Base-by-base conservation (phyloP, 129 eudicot genomes). In the Pittosporum tobira region DNA sequence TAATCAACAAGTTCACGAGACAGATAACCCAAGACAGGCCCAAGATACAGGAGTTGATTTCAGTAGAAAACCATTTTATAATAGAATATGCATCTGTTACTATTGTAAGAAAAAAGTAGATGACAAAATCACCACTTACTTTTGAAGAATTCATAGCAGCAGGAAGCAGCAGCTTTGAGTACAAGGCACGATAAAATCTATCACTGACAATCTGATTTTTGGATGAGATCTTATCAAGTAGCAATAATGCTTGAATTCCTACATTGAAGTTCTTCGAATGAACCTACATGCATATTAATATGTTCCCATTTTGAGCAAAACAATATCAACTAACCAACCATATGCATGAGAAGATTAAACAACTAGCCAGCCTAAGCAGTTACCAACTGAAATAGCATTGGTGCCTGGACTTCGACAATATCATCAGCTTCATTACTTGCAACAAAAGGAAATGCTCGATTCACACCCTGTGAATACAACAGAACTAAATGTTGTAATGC, bases 241-340 rank as follows among this genome's bases (percentile, higher is more conserved):
- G 96, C 94, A 87, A 81, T 29, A 93, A 61, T 13, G 96, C 91
- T 79, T 93, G 99, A 65, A 93, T 94, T 44, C 96, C 94, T 24
- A 93, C 93, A 77, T 93, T 93, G 43, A 93, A 93, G 67, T 84
- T 93, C 74, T 75, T 84, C 12, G 99, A 93, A 73, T 93, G 99
- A 59, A 84, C 99, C 99, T 93, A 77, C 66, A 54, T 14, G 79
- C 66, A 54, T 14, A 43, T 65, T 9, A 23, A 48, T 67, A 23
- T n/a, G 21, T 10, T n/a, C n/a, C 45, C 26, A 56, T 11, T 2
- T 19, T 7, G 44, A 56, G 45, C 28, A 52, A n/a, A 28, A 50
- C 46, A 48, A 19, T 25, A 27, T 44, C 1, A 24, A 63, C 6
- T 14, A 19, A 70, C 14, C 59, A 2, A 20, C 26, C 43, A 45